Percentiles rank a stretch among this genome's conserved stretches.
Evolutionary conservation across 1,139 yeast genomes (phyloP).

Genomic region (Maudiozyma humilis): DNA sequence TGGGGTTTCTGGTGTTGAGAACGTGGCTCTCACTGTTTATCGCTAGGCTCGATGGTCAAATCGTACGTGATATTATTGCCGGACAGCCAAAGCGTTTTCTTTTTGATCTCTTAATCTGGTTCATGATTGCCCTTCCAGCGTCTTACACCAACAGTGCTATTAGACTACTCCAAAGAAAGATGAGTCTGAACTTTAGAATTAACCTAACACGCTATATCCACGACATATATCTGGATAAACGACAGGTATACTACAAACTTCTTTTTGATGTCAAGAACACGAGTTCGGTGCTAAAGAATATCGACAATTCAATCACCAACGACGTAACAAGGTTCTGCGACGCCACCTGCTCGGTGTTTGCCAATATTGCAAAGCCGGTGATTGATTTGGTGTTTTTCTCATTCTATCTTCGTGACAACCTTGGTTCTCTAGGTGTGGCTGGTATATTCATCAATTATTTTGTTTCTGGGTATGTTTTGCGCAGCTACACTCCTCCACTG

Average conservation of each 20-base stretch:
- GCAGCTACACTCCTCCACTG: constrained; percentile 72
- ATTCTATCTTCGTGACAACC: constrained; percentile 70
- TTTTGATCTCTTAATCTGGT: constrained; percentile 78
- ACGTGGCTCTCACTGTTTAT: constrained; percentile 83
- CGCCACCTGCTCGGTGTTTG: constrained; percentile 73
- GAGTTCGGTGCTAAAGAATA: constrained; percentile 39
- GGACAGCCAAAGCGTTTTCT: constrained; percentile 70
- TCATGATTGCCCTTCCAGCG: constrained; percentile 85
- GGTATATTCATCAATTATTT: constrained; percentile 80
- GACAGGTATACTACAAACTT: constrained; percentile 74
- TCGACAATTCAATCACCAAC: constrained; percentile 71
- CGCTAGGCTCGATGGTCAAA: constrained; percentile 86
- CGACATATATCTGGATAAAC: constrained; percentile 76
- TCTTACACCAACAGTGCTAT: constrained; percentile 89
- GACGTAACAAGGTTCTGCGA: constrained; percentile 79
- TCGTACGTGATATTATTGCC: constrained; percentile 81
- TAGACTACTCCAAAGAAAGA: constrained; percentile 66
- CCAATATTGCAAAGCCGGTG: constrained; percentile 85
- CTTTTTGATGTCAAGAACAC: constrained; percentile 38
- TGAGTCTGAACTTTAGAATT: constrained; percentile 79
- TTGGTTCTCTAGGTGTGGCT: constrained; percentile 75
- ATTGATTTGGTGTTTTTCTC: constrained; percentile 85
- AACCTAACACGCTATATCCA: constrained; percentile 80
- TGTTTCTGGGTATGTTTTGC: constrained; percentile 68
- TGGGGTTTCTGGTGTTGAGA: constrained; percentile 66